Conservation (phyloP, 129 eudicot genomes). For the Artemisia argyi region DNA sequence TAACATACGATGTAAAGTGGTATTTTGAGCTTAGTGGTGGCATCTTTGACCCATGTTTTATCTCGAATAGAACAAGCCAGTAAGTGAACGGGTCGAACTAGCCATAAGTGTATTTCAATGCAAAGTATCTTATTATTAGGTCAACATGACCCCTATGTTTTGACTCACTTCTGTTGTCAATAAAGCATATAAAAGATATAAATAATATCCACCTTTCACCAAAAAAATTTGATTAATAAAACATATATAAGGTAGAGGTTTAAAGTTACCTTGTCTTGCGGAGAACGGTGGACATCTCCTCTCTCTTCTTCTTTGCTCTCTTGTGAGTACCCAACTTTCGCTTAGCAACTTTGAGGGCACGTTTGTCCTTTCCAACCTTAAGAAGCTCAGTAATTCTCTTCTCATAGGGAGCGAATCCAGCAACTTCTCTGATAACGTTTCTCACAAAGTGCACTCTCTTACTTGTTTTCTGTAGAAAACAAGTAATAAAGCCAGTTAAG, state of each 20-base stretch:
- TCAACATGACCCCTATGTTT: too few species aligned
- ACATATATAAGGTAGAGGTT: neutral
- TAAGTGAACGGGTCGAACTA: too few species aligned
- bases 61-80: too few species aligned
- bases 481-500: neutral
- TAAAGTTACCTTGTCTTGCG: conserved; percentile 55
- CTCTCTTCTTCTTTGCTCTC: conserved; percentile 76
- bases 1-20: too few species aligned
- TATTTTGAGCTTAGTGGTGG: too few species aligned
- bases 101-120: too few species aligned
- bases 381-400: conserved; percentile 67
- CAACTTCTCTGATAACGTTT: conserved; percentile 59
- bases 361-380: conserved; percentile 60
- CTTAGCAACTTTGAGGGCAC: conserved; percentile 21
- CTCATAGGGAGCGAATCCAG: conserved; percentile 70
- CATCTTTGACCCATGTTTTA: too few species aligned
- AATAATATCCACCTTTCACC: too few species aligned
- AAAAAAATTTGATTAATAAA: too few species aligned
- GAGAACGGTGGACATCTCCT: conserved; percentile 62
- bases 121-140: too few species aligned
- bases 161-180: too few species aligned
- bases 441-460: conserved; percentile 49
- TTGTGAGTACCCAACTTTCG: conserved; percentile 70
- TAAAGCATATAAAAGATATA: too few species aligned
- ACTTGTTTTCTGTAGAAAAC: conserved; percentile 44